Evolutionary conservation across 2,329 filamentous ascomycete genomes (phyloP).

Genomic region (Arthrocladium fulminans): DNA sequence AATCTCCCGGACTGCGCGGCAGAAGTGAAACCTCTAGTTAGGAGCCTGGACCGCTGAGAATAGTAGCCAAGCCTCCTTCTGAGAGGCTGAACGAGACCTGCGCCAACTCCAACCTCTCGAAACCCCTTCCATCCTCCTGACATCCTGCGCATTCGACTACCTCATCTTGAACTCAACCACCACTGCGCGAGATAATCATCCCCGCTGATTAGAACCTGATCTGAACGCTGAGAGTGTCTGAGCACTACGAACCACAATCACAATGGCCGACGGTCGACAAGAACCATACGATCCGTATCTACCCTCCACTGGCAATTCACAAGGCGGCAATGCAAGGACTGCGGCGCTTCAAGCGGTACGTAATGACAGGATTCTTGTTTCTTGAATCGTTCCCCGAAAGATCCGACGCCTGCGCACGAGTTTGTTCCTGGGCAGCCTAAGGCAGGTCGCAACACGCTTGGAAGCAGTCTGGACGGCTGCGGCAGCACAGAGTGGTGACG

Average conservation of each 20-base stretch:
- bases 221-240: not conserved
- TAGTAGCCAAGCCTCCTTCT: conserved; percentile 4
- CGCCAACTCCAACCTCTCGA: conserved; percentile 6
- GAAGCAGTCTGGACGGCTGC: too few species aligned
- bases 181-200: not conserved
- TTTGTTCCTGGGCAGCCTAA: too few species aligned
- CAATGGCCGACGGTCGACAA: conserved; percentile 48
- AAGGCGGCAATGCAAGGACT: conserved; percentile 55
- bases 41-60: not conserved
- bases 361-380: too few species aligned
- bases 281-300: conserved; percentile 83
- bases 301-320: conserved; percentile 44
- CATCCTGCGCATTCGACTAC: not conserved
- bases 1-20: not conserved
- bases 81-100: conserved; percentile 5
- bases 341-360: conserved; percentile 78
- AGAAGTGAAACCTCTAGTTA: not conserved
- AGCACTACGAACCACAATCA: conserved; percentile 17
- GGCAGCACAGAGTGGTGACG: too few species aligned
- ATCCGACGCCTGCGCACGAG: too few species aligned
- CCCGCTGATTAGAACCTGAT: not conserved
- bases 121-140: conserved; percentile 3
- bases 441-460: too few species aligned
- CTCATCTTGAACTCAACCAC: not conserved
- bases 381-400: too few species aligned